A percentile compares a stretch with the other conserved stretches of the same genome.
Evolutionary conservation across 441 rosid species (phyloP).

Genomic region (Populus hybrid): DNA sequence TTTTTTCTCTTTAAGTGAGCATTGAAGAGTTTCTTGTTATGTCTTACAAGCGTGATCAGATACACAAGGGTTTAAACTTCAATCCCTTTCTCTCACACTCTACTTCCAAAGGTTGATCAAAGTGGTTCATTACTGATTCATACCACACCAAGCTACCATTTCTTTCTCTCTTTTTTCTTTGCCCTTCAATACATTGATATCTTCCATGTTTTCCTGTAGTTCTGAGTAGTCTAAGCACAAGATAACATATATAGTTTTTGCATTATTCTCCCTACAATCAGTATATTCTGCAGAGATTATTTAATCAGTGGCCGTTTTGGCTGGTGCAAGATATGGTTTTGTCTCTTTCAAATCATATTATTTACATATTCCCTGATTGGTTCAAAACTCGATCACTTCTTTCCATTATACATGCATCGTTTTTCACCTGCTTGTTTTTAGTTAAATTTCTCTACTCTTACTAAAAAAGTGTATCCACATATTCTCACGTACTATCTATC

Average conservation of each 20-base stretch:
- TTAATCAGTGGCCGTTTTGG: slow-evolving; percentile 20
- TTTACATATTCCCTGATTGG: neutral
- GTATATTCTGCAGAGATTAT: neutral
- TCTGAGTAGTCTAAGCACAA: neutral
- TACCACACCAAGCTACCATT: neutral
- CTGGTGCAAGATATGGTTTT: slow-evolving; percentile 33
- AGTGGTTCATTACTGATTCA: neutral
- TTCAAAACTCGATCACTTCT: neutral
- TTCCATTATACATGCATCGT: neutral
- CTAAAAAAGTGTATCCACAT: neutral
- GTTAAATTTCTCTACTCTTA: neutral
- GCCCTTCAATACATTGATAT: neutral
- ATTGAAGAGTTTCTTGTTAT: neutral
- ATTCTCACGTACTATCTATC: no score
- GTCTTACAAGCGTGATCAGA: neutral
- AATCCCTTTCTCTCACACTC: neutral
- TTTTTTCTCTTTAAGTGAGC: neutral
- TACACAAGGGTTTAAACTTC: neutral
- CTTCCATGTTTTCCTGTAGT: neutral
- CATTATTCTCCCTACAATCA: neutral
- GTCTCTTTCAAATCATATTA: slow-evolving; percentile 24
- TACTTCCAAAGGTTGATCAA: neutral
- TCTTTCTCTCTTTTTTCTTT: neutral
- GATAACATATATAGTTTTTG: neutral
- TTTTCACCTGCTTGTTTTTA: neutral